A percentile compares a stretch with the other conserved stretches of the same genome.
Conservation (phyloP, 176 grass and related monocot genomes). For the Carex scoparia region DNA sequence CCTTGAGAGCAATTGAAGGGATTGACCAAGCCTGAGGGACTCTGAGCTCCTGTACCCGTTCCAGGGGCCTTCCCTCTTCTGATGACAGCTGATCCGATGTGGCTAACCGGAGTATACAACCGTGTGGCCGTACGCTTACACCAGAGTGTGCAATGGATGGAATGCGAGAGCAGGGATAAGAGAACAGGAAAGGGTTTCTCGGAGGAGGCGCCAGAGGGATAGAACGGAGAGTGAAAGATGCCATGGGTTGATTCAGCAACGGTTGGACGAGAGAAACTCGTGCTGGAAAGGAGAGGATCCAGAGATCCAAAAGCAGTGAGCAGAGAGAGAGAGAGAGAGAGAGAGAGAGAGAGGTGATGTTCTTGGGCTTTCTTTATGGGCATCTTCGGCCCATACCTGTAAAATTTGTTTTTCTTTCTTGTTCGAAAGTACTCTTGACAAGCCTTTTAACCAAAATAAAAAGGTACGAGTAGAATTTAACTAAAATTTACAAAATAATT, state of each 20-base stretch:
- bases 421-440: no score
- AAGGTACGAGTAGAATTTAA: no score
- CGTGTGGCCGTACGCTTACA: background rate
- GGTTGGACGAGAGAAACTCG: background rate
- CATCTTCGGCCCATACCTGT: background rate
- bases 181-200: background rate
- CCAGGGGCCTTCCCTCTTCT: conserved; percentile 2
- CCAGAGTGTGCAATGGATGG: background rate
- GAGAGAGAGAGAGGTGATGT: background rate
- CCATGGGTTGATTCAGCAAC: background rate
- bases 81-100: background rate
- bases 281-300: background rate
- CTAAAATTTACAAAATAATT: no score
- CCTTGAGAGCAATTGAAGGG: conserved; percentile 46
- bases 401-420: background rate
- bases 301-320: background rate
- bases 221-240: background rate
- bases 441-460: no score
- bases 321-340: background rate
- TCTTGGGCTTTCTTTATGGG: background rate
- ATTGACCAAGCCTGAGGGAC: conserved; percentile 57
- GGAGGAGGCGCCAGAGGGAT: background rate
- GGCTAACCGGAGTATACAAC: background rate
- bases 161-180: background rate
- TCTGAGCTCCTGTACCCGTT: conserved; percentile 61